Percentiles rank a stretch among this genome's conserved stretches.
These are phyloP conservation scores for Fistulinella cinereoalba DNA, from an alignment of 1,284 basidiomycete species.

Conservation along the genomic window DNA sequence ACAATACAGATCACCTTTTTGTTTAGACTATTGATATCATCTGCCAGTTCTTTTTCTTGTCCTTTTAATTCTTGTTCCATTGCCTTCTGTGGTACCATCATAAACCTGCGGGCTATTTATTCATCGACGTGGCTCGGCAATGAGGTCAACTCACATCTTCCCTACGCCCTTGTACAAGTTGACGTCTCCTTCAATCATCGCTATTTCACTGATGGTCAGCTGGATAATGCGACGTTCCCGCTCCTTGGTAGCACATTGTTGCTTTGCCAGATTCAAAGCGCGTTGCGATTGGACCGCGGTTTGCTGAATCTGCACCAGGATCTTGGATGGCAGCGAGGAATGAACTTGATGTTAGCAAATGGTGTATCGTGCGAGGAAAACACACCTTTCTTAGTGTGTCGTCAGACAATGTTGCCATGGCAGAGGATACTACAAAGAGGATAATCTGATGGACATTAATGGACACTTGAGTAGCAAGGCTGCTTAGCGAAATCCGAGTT, in stretches of 20 bases:
- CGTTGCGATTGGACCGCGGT: constrained; percentile 80
- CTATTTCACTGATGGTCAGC: constrained; percentile 78
- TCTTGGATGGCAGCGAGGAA: constrained; percentile 50
- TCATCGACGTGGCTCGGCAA: neutral
- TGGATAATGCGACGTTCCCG: constrained; percentile 85
- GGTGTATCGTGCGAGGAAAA: neutral
- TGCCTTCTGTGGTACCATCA: constrained; percentile 77
- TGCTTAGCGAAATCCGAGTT: too few relatives aligned
- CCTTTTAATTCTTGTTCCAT: constrained; percentile 73
- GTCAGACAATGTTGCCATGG: constrained; percentile 63
- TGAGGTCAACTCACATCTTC: constrained; percentile 67
- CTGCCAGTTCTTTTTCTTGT: constrained; percentile 77
- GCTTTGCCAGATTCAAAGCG: constrained; percentile 64
- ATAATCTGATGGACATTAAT: constrained; percentile 13
- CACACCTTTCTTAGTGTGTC: constrained; percentile 82
- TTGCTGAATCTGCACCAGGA: constrained; percentile 86
- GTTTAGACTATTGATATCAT: constrained; percentile 74
- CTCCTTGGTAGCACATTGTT: constrained; percentile 77
- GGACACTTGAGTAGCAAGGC: too few relatives aligned
- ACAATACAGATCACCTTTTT: constrained; percentile 56
- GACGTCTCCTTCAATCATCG: constrained; percentile 59
- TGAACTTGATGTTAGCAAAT: constrained; percentile 7
- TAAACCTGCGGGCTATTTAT: constrained; percentile 59
- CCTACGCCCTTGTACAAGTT: constrained; percentile 89
- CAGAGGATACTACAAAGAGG: constrained; percentile 2